Conservation (phyloP, 331 rosid species). For the Arachis monticola region DNA sequence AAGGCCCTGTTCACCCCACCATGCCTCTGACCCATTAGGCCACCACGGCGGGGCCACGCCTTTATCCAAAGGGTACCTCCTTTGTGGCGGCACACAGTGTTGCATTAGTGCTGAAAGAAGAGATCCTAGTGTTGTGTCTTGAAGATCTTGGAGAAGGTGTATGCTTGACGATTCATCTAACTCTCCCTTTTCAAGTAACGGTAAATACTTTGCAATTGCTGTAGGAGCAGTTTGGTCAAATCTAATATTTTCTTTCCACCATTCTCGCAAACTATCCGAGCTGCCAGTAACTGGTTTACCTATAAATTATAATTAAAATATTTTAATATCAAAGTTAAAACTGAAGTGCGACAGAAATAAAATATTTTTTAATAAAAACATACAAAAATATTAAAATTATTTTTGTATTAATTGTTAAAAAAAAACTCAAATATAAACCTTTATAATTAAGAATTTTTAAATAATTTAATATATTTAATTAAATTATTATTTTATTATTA, state of each 20-base stretch:
- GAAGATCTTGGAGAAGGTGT: conserved; percentile 90
- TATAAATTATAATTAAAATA: too few species aligned
- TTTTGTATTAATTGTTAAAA: too few species aligned
- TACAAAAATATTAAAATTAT: too few species aligned
- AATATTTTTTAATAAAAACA: too few species aligned
- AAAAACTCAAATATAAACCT: too few species aligned
- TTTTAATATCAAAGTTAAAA: too few species aligned
- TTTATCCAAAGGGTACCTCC: conserved; percentile 86
- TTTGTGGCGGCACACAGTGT: conserved; percentile 92
- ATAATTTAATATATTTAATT: too few species aligned
- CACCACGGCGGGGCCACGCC: conserved; percentile 95
- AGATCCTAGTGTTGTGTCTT: conserved; percentile 89
- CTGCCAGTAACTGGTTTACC: conserved; percentile 87
- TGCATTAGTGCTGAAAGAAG: conserved; percentile 89
- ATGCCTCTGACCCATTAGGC: conserved; percentile 85
- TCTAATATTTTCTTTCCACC: conserved; percentile 96
- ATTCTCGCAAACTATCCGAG: conserved; percentile 87
- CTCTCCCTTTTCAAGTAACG: conserved; percentile 67
- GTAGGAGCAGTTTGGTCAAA: conserved; percentile 92
- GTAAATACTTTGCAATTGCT: conserved; percentile 83
- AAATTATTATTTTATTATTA: too few species aligned
- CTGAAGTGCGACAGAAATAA: too few species aligned
- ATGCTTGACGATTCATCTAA: conserved; percentile 63
- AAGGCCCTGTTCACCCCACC: conserved; percentile 78
- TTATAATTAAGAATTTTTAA: too few species aligned